Evolutionary conservation across 495 filamentous ascomycete genomes (phyloP).

Genomic region (Aeminium ludgeri): DNA sequence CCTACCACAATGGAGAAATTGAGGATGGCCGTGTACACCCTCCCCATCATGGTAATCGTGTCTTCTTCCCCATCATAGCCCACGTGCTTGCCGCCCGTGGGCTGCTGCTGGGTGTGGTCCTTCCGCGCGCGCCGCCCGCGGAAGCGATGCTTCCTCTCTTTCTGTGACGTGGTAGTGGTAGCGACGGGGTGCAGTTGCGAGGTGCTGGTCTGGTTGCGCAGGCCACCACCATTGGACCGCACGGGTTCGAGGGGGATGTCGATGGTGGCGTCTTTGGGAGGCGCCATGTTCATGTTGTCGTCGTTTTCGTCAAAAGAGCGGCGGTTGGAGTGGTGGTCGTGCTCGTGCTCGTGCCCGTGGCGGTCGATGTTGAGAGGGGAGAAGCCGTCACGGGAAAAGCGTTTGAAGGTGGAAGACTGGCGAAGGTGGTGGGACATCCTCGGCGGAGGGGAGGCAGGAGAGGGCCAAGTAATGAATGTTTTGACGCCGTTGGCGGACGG

Average conservation of each 20-base stretch:
- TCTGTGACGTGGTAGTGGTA: constrained; percentile 6
- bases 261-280: constrained; percentile 42
- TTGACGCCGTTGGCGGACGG: too few species aligned
- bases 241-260: constrained; percentile 38
- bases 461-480: too few species aligned
- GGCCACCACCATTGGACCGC: constrained; percentile 24
- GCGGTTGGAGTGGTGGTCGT: too few species aligned
- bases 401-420: background rate
- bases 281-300: too few species aligned
- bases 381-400: constrained; percentile 22
- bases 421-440: too few species aligned
- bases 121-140: constrained; percentile 37
- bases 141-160: constrained; percentile 40
- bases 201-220: constrained; percentile 26
- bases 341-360: background rate
- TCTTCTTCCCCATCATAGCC: constrained; percentile 40
- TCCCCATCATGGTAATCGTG: constrained; percentile 67
- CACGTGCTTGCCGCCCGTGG: constrained; percentile 21
- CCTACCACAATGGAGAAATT: constrained; percentile 54
- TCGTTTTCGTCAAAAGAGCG: background rate
- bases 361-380: constrained; percentile 13
- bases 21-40: constrained; percentile 66
- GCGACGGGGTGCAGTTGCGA: constrained; percentile 2
- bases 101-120: constrained; percentile 30
- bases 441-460: too few species aligned